Percentiles rank a stretch among this genome's conserved stretches.
Evolutionary conservation across 768 basidiomycete species (phyloP).

Genomic region (Lactarius sanguifluus): DNA sequence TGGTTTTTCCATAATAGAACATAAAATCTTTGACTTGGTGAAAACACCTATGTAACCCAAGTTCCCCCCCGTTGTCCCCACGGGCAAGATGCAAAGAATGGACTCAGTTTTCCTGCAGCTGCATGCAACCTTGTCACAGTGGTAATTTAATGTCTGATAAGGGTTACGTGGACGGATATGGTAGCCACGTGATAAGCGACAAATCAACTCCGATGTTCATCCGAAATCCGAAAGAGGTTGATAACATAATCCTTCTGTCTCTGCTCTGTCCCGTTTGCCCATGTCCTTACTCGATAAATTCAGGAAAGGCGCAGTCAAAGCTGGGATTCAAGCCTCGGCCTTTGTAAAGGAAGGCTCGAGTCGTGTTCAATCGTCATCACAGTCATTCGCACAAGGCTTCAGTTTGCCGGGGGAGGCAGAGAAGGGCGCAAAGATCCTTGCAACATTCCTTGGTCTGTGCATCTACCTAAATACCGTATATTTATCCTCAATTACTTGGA

Average conservation of each 20-base stretch:
- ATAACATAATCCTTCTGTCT: too few relatives aligned
- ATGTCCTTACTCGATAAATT: constrained; percentile 81
- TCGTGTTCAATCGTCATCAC: constrained; percentile 71
- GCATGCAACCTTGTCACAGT: too few relatives aligned
- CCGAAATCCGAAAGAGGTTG: too few relatives aligned
- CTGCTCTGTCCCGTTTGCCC: neutral
- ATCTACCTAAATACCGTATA: neutral
- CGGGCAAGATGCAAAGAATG: too few relatives aligned
- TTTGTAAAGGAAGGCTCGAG: constrained; percentile 66
- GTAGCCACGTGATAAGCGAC: too few relatives aligned
- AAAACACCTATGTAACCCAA: too few relatives aligned
- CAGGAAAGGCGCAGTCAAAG: constrained; percentile 75
- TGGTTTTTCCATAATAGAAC: neutral
- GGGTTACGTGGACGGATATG: too few relatives aligned
- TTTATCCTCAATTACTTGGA: constrained; percentile 11
- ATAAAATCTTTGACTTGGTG: too few relatives aligned
- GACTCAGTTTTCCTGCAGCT: too few relatives aligned
- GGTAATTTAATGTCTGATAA: too few relatives aligned
- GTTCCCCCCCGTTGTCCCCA: too few relatives aligned
- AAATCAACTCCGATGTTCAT: too few relatives aligned
- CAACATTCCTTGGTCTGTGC: constrained; percentile 79
- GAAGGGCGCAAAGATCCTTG: constrained; percentile 90
- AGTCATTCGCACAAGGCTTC: constrained; percentile 82
- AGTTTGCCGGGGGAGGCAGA: constrained; percentile 89
- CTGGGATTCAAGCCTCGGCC: constrained; percentile 74